Base-by-base conservation (phyloP, 768 basidiomycete species). In the Gloeopeniophorella convolvens region DNA sequence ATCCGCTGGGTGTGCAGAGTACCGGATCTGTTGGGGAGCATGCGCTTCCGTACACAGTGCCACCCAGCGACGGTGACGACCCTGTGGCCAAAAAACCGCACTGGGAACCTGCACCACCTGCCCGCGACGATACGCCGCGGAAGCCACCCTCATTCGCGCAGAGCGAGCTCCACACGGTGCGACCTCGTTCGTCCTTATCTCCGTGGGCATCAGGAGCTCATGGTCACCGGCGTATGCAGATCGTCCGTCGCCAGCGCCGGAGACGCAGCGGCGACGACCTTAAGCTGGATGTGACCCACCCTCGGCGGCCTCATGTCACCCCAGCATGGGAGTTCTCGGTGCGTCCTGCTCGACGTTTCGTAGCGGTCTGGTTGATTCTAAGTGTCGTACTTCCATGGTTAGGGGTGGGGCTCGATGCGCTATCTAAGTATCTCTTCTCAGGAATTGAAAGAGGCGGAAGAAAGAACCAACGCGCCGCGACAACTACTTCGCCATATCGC, bases 401-500 rank as follows among this genome's bases (percentile, higher is more conserved):
- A 59, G 58, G 56, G 56, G 47, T 59, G 56, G 56, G 56, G 58
- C 4, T 48, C 48, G 5, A 48, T 59, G 50, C 46, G 54, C 13
- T 58, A 58, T 37, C n/a, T 51, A 9, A 54, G 56, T 28, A 55
- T 58, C 10, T 41, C 45, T 12, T 42, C n/a, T 6, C 32, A 40
- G n/a, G 42, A 56, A 4, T 12, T 50, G 34, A 33, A 32, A 15
- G 40, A 50, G 18, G 56, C 54, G 4, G 56, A 48, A 45, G 34
- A 28, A 21, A 30, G 45, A 13, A 16, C 51, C 4, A 36, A 37
- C 2, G 35, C 16, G 13, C 54, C 54, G 20, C 45, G n/a, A 5
- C 35, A 49, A 9, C 26, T 56, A 26, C 56, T 58, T 26, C 41
- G 56, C n/a, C 40, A 43, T 10, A 10, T 58, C 18, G 27, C 48